Percentiles rank a stretch among this genome's conserved stretches.
These are phyloP conservation scores for Tulasnella sp. DNA, from an alignment of 768 basidiomycete species.

Conservation along the genomic window DNA sequence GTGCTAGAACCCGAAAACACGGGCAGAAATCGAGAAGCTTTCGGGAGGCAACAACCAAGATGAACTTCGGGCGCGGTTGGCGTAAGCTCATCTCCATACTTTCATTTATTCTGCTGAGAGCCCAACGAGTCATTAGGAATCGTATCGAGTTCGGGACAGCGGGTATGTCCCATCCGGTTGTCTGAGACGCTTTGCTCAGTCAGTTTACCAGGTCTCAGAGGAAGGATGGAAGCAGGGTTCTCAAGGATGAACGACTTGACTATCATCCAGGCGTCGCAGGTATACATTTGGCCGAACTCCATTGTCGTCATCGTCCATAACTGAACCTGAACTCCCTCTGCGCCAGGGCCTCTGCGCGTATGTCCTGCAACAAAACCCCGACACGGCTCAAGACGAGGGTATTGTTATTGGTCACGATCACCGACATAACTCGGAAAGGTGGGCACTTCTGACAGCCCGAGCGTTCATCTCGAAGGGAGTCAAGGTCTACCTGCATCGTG, in stretches of 20 bases:
- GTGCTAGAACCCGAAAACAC: slow-evolving; percentile 26
- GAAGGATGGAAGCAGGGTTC: slow-evolving; percentile 82
- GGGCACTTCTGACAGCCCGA: slow-evolving; percentile 67
- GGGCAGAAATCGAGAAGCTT: slow-evolving; percentile 27
- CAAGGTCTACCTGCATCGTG: slow-evolving; percentile 60
- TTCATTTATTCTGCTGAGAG: slow-evolving; percentile 21
- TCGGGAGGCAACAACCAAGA: slow-evolving; percentile 9
- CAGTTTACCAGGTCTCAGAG: slow-evolving; percentile 53
- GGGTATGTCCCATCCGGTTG: slow-evolving; percentile 36
- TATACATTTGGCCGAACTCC: slow-evolving; percentile 26
- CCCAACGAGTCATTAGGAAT: slow-evolving; percentile 24
- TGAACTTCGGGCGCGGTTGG: slow-evolving; percentile 27
- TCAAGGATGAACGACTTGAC: slow-evolving; percentile 87
- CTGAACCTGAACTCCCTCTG: not conserved
- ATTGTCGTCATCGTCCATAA: not conserved
- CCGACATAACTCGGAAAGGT: slow-evolving; percentile 66
- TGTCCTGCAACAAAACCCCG: slow-evolving; percentile 44
- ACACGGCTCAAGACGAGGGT: slow-evolving; percentile 49
- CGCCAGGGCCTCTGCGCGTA: slow-evolving; percentile 69
- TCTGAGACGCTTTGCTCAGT: not conserved
- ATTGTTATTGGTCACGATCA: slow-evolving; percentile 85
- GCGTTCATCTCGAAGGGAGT: slow-evolving; percentile 58
- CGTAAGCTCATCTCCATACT: slow-evolving; percentile 22
- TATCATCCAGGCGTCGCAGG: slow-evolving; percentile 76
- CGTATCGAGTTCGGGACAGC: slow-evolving; percentile 86